Evolutionary conservation across 2,329 filamentous ascomycete species (phyloP).

Genomic region (Fusarium sambucinum): DNA sequence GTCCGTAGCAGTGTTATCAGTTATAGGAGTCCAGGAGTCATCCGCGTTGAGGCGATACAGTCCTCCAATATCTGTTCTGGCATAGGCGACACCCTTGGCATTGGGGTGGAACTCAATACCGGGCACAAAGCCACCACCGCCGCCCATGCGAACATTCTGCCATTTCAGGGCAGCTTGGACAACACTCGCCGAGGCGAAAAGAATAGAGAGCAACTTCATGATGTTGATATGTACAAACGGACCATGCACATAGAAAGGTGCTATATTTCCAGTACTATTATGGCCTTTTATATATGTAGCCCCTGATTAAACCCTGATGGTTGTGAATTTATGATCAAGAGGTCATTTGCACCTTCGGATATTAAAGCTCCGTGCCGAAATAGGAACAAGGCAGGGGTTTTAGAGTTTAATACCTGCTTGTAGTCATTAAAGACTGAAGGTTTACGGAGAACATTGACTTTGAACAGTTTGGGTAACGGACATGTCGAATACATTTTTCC

Average conservation of each 20-base stretch:
- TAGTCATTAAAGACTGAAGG: background rate
- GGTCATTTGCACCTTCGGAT: background rate
- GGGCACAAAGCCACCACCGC: constrained; percentile 31
- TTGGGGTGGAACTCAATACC: constrained; percentile 42
- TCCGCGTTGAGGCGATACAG: constrained; percentile 37
- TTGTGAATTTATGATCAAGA: background rate
- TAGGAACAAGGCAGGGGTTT: constrained; percentile 1
- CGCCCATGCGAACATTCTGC: constrained; percentile 39
- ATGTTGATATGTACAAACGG: background rate
- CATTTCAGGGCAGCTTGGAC: constrained; percentile 28
- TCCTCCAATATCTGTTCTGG: constrained; percentile 37
- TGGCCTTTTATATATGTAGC: background rate
- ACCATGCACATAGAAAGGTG: rapidly evolving
- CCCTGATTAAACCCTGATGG: background rate
- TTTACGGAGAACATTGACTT: background rate
- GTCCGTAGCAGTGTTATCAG: constrained; percentile 26
- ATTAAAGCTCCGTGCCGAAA: constrained; percentile 6
- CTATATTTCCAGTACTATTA: background rate
- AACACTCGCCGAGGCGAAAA: constrained; percentile 17
- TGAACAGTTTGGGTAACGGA: background rate
- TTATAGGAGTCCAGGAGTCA: constrained; percentile 39
- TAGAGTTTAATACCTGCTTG: background rate
- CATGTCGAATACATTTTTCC: background rate
- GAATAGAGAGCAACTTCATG: constrained; percentile 29
- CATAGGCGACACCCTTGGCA: constrained; percentile 34